A percentile compares a stretch with the other conserved stretches of the same genome.
Evolutionary conservation across 1,284 basidiomycete genomes (phyloP).

Genomic region (Amylostereum areolatum): DNA sequence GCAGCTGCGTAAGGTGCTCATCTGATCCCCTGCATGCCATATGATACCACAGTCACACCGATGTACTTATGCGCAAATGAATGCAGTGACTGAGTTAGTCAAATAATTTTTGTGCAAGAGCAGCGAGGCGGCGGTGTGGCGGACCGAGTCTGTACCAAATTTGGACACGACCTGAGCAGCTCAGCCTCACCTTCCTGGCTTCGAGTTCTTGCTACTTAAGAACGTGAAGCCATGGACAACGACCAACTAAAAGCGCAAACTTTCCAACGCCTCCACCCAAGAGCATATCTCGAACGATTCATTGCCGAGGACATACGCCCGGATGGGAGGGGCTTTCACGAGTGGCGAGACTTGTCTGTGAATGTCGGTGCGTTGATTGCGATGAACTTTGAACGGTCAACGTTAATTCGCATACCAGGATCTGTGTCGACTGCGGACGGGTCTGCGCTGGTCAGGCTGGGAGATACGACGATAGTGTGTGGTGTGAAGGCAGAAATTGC

Average conservation of each 20-base stretch:
- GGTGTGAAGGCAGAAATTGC: slow-evolving; percentile 94
- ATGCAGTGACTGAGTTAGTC: too few relatives aligned
- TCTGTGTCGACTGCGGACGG: slow-evolving; percentile 90
- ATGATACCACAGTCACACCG: too few relatives aligned
- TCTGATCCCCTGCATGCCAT: slow-evolving; percentile 32
- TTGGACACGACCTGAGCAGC: too few relatives aligned
- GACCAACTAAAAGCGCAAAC: slow-evolving; percentile 53
- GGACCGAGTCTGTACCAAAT: too few relatives aligned
- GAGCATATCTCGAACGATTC: slow-evolving; percentile 76
- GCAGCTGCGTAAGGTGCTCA: slow-evolving; percentile 84
- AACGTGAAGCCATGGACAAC: neutral
- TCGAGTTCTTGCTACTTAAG: too few relatives aligned
- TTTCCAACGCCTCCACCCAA: slow-evolving; percentile 80
- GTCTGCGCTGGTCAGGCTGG: slow-evolving; percentile 84
- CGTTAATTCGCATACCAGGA: slow-evolving; percentile 32
- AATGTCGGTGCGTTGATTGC: slow-evolving; percentile 57
- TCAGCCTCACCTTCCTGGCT: too few relatives aligned
- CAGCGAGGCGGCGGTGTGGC: too few relatives aligned
- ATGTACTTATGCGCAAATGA: too few relatives aligned
- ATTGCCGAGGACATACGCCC: slow-evolving; percentile 66
- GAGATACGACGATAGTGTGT: slow-evolving; percentile 87
- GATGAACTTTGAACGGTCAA: slow-evolving; percentile 1
- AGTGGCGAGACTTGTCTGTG: slow-evolving; percentile 64
- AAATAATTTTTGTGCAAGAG: too few relatives aligned
- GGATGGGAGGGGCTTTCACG: slow-evolving; percentile 61